Conservation (phyloP, 495 filamentous ascomycete species). For the Bombardia bombarda region DNA sequence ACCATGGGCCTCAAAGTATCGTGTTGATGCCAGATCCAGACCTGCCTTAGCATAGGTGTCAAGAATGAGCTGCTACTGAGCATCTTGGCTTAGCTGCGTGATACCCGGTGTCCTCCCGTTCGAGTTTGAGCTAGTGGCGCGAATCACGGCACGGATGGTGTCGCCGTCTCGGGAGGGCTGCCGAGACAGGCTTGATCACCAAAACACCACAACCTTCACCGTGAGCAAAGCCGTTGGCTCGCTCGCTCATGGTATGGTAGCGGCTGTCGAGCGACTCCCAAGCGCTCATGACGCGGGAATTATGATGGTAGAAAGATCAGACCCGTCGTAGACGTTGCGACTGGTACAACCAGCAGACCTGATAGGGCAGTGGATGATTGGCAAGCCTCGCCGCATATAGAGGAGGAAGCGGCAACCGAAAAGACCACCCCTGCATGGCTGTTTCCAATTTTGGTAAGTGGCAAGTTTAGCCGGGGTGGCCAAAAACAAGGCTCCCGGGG, state of each 20-base stretch:
- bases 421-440: no score
- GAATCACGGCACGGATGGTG: slow-evolving; percentile 52
- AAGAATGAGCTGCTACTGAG: slow-evolving; percentile 44
- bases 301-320: no score
- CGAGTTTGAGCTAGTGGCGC: slow-evolving; percentile 43
- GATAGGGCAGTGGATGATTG: no score
- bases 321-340: background rate
- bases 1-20: slow-evolving; percentile 39
- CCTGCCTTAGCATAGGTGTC: slow-evolving; percentile 37
- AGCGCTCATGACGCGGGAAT: no score
- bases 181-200: slow-evolving; percentile 43
- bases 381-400: no score
- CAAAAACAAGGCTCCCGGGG: no score
- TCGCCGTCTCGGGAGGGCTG: slow-evolving; percentile 40
- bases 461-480: no score
- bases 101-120: slow-evolving; percentile 44
- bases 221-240: slow-evolving; percentile 1
- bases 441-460: no score
- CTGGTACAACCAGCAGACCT: no score
- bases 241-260: slow-evolving; percentile 49
- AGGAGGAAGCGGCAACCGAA: no score
- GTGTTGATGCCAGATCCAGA: slow-evolving; percentile 31
- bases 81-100: slow-evolving; percentile 38
- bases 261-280: no score
- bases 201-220: slow-evolving; percentile 23